phyloP scores from a whole-genome alignment of 352 stramenopile species.

The Globisporangium abappressorium region DNA sequence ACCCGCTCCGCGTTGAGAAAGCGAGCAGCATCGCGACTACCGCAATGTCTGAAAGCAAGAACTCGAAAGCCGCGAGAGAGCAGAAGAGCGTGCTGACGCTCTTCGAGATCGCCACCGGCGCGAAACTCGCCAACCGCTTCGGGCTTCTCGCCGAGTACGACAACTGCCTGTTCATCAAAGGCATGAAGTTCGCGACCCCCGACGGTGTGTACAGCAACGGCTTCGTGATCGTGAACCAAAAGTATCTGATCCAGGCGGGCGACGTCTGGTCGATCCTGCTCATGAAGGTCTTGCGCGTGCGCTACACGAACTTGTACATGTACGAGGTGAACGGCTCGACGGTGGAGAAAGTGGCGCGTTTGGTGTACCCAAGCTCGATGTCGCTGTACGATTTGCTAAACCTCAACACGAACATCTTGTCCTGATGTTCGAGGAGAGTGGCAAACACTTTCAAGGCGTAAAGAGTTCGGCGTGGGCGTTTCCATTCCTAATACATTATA shows the following conservation, averaged over 20 bases:
- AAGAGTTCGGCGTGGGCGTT: too few species aligned
- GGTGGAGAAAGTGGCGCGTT: slow-evolving; percentile 3
- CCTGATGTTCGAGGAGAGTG: not conserved
- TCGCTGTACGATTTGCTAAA: not conserved
- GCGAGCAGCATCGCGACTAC: not conserved
- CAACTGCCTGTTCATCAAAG: slow-evolving; percentile 29
- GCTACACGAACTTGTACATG: slow-evolving; percentile 14
- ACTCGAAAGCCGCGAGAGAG: slow-evolving; percentile 3
- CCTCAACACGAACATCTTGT: slow-evolving; percentile 9
- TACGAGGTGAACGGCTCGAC: slow-evolving; percentile 13
- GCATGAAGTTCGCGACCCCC: slow-evolving; percentile 29
- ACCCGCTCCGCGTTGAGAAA: not conserved
- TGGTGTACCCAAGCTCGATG: slow-evolving; percentile 13
- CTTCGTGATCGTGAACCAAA: slow-evolving; percentile 15
- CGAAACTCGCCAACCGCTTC: slow-evolving; percentile 21
- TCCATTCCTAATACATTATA: too few species aligned
- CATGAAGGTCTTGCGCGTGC: slow-evolving; percentile 9
- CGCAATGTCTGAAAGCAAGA: slow-evolving; percentile 9
- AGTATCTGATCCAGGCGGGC: not conserved
- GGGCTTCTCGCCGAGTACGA: slow-evolving; percentile 29
- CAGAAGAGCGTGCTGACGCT: slow-evolving; percentile 24
- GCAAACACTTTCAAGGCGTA: too few species aligned
- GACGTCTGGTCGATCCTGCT: slow-evolving; percentile 7
- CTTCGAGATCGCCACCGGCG: slow-evolving; percentile 24
- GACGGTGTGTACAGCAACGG: slow-evolving; percentile 21